A percentile compares a stretch with the other conserved stretches of the same genome.
phyloP scores from a whole-genome alignment of 2,329 filamentous ascomycete species.

The Fusarium anthophilum region DNA sequence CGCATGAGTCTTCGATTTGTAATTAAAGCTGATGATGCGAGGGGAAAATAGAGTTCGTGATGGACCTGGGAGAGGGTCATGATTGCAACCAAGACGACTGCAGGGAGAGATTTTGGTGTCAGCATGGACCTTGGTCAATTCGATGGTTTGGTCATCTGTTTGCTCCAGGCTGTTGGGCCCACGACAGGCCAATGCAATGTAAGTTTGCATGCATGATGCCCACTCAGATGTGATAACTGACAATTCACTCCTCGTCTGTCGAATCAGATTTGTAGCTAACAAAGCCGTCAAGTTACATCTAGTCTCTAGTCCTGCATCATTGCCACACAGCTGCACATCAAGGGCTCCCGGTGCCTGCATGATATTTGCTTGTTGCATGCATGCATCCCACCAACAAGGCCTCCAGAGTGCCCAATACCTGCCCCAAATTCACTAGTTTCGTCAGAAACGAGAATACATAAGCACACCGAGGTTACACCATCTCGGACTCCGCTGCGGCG shows the following conservation, averaged over 20 bases:
- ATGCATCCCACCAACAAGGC: neutral
- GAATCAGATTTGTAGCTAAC: neutral
- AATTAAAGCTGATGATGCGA: neutral
- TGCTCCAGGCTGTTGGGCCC: neutral
- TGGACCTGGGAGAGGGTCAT: neutral
- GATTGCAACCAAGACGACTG: neutral
- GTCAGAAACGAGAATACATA: neutral
- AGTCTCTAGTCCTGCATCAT: neutral
- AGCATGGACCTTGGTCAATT: neutral
- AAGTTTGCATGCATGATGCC: neutral
- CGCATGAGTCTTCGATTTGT: neutral
- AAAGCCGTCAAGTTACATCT: neutral
- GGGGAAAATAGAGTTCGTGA: neutral
- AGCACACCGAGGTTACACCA: neutral
- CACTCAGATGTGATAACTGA: neutral
- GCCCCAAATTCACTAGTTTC: neutral
- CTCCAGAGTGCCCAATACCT: neutral
- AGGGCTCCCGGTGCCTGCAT: neutral
- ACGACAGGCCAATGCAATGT: neutral
- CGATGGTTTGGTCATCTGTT: too few relatives aligned
- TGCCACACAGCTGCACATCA: neutral
- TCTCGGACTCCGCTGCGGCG: neutral
- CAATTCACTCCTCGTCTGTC: neutral
- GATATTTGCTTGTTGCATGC: neutral
- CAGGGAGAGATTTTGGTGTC: neutral